Evolutionary conservation across 2,329 filamentous ascomycete genomes (phyloP).

Genomic region (Colletotrichum zoysiae): DNA sequence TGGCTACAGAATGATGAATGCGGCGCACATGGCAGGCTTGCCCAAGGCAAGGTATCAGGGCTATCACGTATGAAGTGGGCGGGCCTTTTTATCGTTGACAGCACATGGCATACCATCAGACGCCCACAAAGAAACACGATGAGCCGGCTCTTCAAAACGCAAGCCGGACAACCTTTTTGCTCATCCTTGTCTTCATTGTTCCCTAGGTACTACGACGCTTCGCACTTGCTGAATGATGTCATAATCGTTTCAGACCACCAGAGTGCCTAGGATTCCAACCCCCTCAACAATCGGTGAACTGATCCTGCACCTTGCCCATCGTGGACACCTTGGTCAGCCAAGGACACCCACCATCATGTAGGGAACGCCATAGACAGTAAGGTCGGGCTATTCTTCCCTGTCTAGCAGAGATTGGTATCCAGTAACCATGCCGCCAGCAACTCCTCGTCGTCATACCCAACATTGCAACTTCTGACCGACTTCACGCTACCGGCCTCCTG

Average conservation of each 20-base stretch:
- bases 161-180: not conserved
- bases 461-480: not conserved
- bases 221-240: not conserved
- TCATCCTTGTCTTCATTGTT: not conserved
- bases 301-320: constrained; percentile 10
- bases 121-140: not conserved
- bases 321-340: not conserved
- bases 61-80: not conserved
- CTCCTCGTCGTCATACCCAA: not conserved
- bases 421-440: not conserved
- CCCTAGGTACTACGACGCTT: too few relatives aligned
- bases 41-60: not conserved
- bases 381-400: not conserved
- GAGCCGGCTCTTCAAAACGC: too few relatives aligned
- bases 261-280: not conserved
- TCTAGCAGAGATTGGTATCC: not conserved
- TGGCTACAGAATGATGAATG: not conserved
- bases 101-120: not conserved
- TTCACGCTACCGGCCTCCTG: not conserved
- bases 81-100: not conserved
- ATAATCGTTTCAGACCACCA: not conserved
- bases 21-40: not conserved
- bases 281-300: not conserved
- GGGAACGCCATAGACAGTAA: constrained; percentile 1
- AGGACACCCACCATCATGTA: constrained; percentile 15